Conservation (phyloP, 1,284 basidiomycete species). For the Uromyces viciae-fabae region DNA sequence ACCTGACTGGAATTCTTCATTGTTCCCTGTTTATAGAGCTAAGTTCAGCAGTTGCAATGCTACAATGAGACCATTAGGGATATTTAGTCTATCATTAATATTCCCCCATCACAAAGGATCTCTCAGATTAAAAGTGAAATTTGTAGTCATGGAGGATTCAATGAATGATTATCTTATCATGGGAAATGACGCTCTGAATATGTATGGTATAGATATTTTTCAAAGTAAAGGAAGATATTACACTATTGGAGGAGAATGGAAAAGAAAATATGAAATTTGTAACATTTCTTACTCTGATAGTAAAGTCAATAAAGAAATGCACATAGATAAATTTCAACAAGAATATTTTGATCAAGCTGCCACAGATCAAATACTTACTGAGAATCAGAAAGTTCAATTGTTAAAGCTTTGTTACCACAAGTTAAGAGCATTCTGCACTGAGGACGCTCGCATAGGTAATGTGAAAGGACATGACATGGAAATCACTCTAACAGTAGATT, state of each 20-base stretch:
- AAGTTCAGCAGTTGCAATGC: constrained; percentile 14
- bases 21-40: background rate
- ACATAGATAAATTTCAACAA: background rate
- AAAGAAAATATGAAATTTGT: constrained; percentile 6
- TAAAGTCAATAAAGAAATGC: background rate
- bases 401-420: background rate
- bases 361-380: background rate
- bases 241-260: constrained; percentile 14
- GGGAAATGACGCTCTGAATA: background rate
- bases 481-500: background rate
- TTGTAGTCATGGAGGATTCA: background rate
- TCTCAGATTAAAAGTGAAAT: background rate
- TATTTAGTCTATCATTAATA: background rate
- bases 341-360: background rate
- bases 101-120: constrained; percentile 6
- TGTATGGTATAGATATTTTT: constrained; percentile 12
- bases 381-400: background rate
- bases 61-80: constrained; percentile 1
- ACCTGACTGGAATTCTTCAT: background rate
- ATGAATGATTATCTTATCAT: background rate
- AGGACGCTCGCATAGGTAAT: background rate
- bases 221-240: constrained; percentile 3
- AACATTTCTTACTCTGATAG: too few relatives aligned
- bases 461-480: background rate
- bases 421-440: background rate